Percentiles rank a stretch among this genome's conserved stretches.
phyloP scores from a whole-genome alignment of 805 yeast species.

The Starmera quercuum region DNA sequence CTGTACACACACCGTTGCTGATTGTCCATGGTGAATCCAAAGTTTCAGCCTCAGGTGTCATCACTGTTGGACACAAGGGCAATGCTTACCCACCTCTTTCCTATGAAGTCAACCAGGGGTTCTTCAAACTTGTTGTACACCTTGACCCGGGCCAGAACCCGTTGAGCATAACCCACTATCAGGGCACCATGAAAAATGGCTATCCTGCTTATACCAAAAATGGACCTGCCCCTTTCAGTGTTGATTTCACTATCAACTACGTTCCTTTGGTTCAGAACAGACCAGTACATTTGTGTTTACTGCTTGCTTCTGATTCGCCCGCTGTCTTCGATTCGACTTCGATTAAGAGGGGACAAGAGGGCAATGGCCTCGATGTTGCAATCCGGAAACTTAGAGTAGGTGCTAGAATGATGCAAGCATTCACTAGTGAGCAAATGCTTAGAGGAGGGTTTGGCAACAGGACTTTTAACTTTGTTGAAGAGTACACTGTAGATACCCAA shows the following conservation, averaged over 20 bases:
- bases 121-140: slow-evolving; percentile 70
- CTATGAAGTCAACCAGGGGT: slow-evolving; percentile 60
- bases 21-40: slow-evolving; percentile 41
- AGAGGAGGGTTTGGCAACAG: slow-evolving; percentile 72
- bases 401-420: slow-evolving; percentile 85
- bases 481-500: slow-evolving; percentile 44
- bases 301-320: slow-evolving; percentile 72
- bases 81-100: slow-evolving; percentile 50
- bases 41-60: slow-evolving; percentile 23
- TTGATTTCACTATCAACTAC: slow-evolving; percentile 34
- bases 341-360: slow-evolving; percentile 41
- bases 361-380: slow-evolving; percentile 64
- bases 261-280: slow-evolving; percentile 55
- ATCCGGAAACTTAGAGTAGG: slow-evolving; percentile 69
- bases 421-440: slow-evolving; percentile 84
- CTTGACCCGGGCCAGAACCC: slow-evolving; percentile 63
- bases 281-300: slow-evolving; percentile 73
- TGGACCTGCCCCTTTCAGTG: slow-evolving; percentile 3
- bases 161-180: slow-evolving; percentile 41
- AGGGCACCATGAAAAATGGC: slow-evolving; percentile 29
- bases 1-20: slow-evolving; percentile 40
- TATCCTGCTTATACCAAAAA: slow-evolving; percentile 9
- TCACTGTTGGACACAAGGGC: slow-evolving; percentile 35
- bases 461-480: slow-evolving; percentile 69
- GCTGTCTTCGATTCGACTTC: slow-evolving; percentile 63